Conservation (phyloP, 331 rosid genomes). For the Saraca asoca region DNA sequence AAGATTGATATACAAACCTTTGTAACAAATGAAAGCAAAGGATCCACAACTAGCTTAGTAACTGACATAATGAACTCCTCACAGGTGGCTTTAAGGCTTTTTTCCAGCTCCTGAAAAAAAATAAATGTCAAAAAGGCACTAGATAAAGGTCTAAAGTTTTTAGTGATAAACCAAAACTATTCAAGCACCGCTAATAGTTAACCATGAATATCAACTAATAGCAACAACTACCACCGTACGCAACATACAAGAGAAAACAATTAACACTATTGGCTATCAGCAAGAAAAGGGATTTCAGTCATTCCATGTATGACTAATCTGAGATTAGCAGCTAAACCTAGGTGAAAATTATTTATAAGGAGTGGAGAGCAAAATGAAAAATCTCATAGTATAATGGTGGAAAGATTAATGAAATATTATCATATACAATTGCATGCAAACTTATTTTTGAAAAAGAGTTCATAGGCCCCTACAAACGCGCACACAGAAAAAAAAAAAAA, state of each 20-base stretch:
- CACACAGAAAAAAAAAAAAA: too few relatives aligned
- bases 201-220: background rate
- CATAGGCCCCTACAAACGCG: too few relatives aligned
- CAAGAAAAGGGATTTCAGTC: conserved; percentile 7
- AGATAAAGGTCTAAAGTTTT: background rate
- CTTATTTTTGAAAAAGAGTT: background rate
- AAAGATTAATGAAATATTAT: background rate
- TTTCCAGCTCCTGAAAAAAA: conserved; percentile 84
- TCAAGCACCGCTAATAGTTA: background rate
- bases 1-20: conserved; percentile 61
- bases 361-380: conserved; percentile 3
- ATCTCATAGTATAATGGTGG: conserved; percentile 14
- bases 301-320: conserved; percentile 8
- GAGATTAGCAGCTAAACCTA: background rate
- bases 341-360: background rate
- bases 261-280: conserved; percentile 2
- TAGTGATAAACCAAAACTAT: background rate
- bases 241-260: conserved; percentile 24
- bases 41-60: conserved; percentile 96
- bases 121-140: conserved; percentile 18
- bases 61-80: conserved; percentile 98
- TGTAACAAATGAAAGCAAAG: conserved; percentile 96
- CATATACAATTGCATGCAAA: background rate
- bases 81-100: conserved; percentile 91
- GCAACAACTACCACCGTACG: conserved; percentile 1